Evolutionary conservation across 1,284 basidiomycete genomes (phyloP).

Genomic region (Fomitopsis pinicola): DNA sequence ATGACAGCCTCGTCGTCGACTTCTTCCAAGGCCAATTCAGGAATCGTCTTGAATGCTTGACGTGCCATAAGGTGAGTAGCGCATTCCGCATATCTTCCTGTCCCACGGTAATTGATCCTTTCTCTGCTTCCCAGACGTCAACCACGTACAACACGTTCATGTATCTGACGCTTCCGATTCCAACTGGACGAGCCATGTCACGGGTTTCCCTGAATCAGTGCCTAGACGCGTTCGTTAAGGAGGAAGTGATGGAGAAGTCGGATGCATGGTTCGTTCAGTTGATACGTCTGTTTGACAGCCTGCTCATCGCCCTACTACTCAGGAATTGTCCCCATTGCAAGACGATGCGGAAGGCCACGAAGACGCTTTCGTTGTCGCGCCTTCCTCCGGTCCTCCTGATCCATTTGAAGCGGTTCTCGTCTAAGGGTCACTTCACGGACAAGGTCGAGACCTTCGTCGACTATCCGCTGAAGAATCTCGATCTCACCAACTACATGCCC

Average conservation of each 20-base stretch:
- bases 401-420: slow-evolving; percentile 94
- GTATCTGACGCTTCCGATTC: slow-evolving; percentile 91
- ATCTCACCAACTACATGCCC: slow-evolving; percentile 92
- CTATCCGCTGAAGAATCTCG: slow-evolving; percentile 81
- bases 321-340: slow-evolving; percentile 96
- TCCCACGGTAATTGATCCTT: slow-evolving; percentile 2
- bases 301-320: background rate
- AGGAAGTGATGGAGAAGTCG: slow-evolving; percentile 89
- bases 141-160: slow-evolving; percentile 98
- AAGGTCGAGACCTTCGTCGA: slow-evolving; percentile 90
- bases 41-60: slow-evolving; percentile 87
- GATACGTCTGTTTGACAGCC: background rate
- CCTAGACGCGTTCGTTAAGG: slow-evolving; percentile 87
- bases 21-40: slow-evolving; percentile 98
- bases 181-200: slow-evolving; percentile 53
- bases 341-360: slow-evolving; percentile 75
- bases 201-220: slow-evolving; percentile 79
- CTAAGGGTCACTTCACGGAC: slow-evolving; percentile 91
- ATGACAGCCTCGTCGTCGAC: slow-evolving; percentile 95
- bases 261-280: slow-evolving; percentile 79
- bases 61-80: slow-evolving; percentile 77
- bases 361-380: slow-evolving; percentile 83
- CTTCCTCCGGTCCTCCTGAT: slow-evolving; percentile 93
- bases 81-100: background rate
- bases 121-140: slow-evolving; percentile 65